Conservation (phyloP, 2,329 filamentous ascomycete genomes). For the Aspergillus cejpii region DNA sequence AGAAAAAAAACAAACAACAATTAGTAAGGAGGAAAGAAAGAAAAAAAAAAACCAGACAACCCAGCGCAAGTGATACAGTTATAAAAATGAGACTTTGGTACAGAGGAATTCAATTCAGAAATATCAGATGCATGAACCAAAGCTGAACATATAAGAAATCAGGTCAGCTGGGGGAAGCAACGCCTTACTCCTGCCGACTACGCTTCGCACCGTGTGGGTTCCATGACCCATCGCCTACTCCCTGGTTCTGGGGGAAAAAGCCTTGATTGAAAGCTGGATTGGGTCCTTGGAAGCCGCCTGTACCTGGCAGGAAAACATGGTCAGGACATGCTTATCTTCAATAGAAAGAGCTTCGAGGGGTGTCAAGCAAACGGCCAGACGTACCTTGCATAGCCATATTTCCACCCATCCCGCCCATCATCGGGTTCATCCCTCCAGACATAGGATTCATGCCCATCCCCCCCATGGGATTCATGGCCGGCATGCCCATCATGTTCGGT, state of each 20-base stretch:
- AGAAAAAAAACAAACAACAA: constrained; percentile 7
- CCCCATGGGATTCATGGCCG: constrained; percentile 47
- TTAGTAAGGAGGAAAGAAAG: constrained; percentile 4
- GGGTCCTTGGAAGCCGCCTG: constrained; percentile 61
- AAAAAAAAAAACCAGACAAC: not conserved
- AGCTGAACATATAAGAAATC: not conserved
- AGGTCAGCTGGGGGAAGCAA: not conserved
- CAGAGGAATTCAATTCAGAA: constrained; percentile 6
- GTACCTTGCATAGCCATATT: constrained; percentile 48
- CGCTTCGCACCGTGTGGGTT: constrained; percentile 78
- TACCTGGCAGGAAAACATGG: constrained; percentile 23
- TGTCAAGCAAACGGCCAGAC: constrained; percentile 11
- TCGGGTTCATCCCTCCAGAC: constrained; percentile 54
- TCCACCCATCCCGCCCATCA: constrained; percentile 46
- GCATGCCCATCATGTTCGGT: constrained; percentile 50
- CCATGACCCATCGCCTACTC: constrained; percentile 56
- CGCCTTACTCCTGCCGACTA: constrained; percentile 59
- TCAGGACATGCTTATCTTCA: constrained; percentile 12
- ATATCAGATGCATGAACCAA: constrained; percentile 5
- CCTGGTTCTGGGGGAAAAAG: constrained; percentile 57
- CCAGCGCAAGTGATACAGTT: not conserved
- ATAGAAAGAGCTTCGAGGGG: not conserved
- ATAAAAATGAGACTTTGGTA: constrained; percentile 13
- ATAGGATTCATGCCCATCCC: constrained; percentile 50
- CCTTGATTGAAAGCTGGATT: constrained; percentile 65